phyloP scores from a whole-genome alignment of 2,329 filamentous ascomycete genomes.

The Aspergillus sp. region DNA sequence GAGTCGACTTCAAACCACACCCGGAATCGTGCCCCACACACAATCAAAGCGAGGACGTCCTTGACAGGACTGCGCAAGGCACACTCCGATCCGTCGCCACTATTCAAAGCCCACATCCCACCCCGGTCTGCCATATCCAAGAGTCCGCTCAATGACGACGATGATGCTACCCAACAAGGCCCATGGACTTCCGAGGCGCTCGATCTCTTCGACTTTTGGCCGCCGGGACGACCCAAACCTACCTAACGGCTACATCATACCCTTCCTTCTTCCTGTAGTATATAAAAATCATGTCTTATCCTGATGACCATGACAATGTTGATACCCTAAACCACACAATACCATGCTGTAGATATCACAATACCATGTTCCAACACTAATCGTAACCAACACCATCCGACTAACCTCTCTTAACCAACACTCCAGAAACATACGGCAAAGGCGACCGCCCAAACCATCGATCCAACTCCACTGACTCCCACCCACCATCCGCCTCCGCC shows the following conservation, averaged over 20 bases:
- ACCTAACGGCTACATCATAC: slow-evolving; percentile 7
- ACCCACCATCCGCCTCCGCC: slow-evolving; percentile 43
- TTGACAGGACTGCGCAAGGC: slow-evolving; percentile 29
- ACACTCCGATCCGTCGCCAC: slow-evolving; percentile 32
- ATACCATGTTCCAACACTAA: not conserved
- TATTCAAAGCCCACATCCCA: slow-evolving; percentile 17
- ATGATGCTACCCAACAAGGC: slow-evolving; percentile 27
- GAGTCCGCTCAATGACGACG: slow-evolving; percentile 14
- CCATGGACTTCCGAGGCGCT: slow-evolving; percentile 43
- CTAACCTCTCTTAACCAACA: slow-evolving; percentile 37
- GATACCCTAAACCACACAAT: not conserved
- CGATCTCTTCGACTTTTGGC: slow-evolving; percentile 45
- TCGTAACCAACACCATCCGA: not conserved
- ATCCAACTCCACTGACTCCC: slow-evolving; percentile 50
- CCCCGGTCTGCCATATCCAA: slow-evolving; percentile 15
- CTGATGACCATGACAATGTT: not conserved
- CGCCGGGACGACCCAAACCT: slow-evolving; percentile 36
- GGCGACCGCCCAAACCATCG: slow-evolving; percentile 34
- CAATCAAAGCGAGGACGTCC: slow-evolving; percentile 1
- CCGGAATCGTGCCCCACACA: not conserved
- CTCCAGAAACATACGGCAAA: slow-evolving; percentile 42
- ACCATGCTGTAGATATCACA: not conserved
- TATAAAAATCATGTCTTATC: too few relatives aligned
- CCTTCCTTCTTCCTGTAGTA: not conserved
- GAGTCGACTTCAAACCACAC: not conserved